Evolutionary conservation across 306 rosid genomes (phyloP).

Genomic region (Vigna nakashimae): DNA sequence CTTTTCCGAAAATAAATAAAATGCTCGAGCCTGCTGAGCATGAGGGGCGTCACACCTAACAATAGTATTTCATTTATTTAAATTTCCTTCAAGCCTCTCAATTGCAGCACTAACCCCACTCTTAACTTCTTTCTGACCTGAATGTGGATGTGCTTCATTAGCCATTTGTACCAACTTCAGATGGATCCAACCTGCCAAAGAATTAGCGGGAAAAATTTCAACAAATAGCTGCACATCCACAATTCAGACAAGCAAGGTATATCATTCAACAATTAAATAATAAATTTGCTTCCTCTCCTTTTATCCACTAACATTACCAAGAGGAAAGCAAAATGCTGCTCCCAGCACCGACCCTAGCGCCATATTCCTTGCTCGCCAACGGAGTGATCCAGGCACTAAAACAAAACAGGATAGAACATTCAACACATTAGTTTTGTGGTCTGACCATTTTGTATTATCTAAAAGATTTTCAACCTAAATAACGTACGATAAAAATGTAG

Average conservation of each 20-base stretch:
- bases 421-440: conserved; percentile 19
- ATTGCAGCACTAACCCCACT: conserved; percentile 89
- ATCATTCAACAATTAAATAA: conserved; percentile 25
- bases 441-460: conserved; percentile 21
- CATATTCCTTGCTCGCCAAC: conserved; percentile 91
- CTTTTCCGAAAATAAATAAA: conserved; percentile 21
- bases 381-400: conserved; percentile 87
- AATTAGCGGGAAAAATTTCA: conserved; percentile 31
- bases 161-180: conserved; percentile 91
- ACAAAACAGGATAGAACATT: conserved; percentile 37
- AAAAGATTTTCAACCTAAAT: conserved; percentile 3
- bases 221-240: conserved; percentile 19
- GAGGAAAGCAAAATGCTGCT: conserved; percentile 88
- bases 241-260: conserved; percentile 18
- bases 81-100: conserved; percentile 83
- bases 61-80: conserved; percentile 60
- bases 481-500: conserved; percentile 17
- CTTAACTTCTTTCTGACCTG: conserved; percentile 59
- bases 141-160: conserved; percentile 58
- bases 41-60: conserved; percentile 5
- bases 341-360: conserved; percentile 81
- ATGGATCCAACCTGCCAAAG: conserved; percentile 85
- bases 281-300: conserved; percentile 19
- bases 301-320: conserved; percentile 59
- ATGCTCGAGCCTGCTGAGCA: not conserved